Base-by-base conservation (phyloP, 306 rosid species). In the Prunus mume region DNA sequence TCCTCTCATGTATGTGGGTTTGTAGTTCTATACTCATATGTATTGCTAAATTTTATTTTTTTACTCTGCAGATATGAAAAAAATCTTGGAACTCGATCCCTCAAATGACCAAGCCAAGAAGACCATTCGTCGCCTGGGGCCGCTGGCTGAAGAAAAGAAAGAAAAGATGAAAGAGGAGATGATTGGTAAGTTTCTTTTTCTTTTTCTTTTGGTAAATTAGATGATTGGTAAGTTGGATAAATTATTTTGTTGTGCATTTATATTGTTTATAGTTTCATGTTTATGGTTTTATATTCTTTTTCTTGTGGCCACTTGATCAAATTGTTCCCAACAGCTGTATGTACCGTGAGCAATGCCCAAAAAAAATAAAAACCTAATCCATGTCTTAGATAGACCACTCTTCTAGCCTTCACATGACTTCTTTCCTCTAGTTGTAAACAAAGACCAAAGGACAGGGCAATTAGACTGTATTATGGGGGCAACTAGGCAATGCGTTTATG, bases 141-240 rank as follows among this genome's bases (percentile, higher is more conserved):
- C 98, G n/a, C 83, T 92, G 41, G 97, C 96, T 41, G 97, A 91
- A 80, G 91, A 76, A 76, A 95, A 95, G 83, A 86, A 88, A 79
- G 98, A 95, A 82, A 90, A 88, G 86, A 90, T 95, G 97, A 95
- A 92, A 87, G 98, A 90, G 82, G 95, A 95, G 79, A 95, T 90
- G 98, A 86, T 95, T 62, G 89, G 98, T 86, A 81, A 72, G 87
- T 49, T 32, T 25, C 34, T 13, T 47, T 12, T 38, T 56, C 25
- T 24, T 27, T 60, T 0, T 12, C 12, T 24, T 60, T 92, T 65
- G 88, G 97, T 85, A 84, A 69, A 85, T 25, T 19, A 90, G 77
- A 93, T 90, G 95, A 85, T 92, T 68, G 88, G 96, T 86, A 82
- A 71, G 86, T 43, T 25, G 5, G 32, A 20, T 0, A 54, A 51